Conservation (phyloP, 805 yeast genomes). For the Barnettozyma pratensis region DNA sequence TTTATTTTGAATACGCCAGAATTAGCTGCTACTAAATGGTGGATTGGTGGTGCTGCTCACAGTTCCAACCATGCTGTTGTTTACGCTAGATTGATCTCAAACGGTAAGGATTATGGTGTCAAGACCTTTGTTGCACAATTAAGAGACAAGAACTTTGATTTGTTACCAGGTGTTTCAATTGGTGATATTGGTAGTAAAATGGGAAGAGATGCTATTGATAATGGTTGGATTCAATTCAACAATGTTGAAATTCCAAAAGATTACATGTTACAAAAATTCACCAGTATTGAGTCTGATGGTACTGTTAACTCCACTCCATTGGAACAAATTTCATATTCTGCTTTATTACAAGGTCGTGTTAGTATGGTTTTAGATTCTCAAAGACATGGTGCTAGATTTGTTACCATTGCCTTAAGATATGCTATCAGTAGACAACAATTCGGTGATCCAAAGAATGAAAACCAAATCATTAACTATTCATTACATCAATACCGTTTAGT, state of each 20-base stretch:
- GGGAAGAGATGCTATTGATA: conserved; percentile 95
- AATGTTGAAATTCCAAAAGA: conserved; percentile 79
- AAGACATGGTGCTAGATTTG: conserved; percentile 71
- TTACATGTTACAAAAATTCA: conserved; percentile 76
- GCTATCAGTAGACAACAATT: conserved; percentile 60
- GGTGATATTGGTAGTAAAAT: conserved; percentile 95
- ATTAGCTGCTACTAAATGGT: conserved; percentile 93
- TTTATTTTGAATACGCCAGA: conserved; percentile 83
- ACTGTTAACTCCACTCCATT: conserved; percentile 69
- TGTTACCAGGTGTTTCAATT: conserved; percentile 73
- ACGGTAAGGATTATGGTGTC: conserved; percentile 86
- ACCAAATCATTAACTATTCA: conserved; percentile 79
- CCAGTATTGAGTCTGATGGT: conserved; percentile 65
- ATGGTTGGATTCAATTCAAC: conserved; percentile 93
- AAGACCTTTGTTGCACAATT: conserved; percentile 89
- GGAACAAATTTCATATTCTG: conserved; percentile 85
- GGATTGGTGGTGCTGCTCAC: conserved; percentile 98
- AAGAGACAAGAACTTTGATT: conserved; percentile 66
- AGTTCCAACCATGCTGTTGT: conserved; percentile 85
- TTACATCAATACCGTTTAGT: conserved; percentile 83
- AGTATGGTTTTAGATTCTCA: conserved; percentile 84
- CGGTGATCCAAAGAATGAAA: conserved; percentile 49
- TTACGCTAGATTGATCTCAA: conserved; percentile 77
- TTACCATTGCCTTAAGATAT: conserved; percentile 82
- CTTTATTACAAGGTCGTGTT: conserved; percentile 84